Evolutionary conservation across 192 early-diverging fungal genomes (phyloP).

Genomic region (Coemansia sp.): DNA sequence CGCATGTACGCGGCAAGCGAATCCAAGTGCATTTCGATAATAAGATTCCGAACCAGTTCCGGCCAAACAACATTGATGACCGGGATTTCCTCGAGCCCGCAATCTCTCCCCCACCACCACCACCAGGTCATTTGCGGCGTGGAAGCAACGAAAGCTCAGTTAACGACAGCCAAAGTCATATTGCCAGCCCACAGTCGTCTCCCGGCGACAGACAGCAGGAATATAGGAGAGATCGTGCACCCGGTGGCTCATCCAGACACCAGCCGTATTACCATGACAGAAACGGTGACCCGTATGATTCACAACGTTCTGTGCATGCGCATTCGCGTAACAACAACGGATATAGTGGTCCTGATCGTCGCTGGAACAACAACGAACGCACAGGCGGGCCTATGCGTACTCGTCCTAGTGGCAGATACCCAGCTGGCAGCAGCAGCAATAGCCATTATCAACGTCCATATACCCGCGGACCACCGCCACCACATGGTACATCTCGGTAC

Average conservation of each 20-base stretch:
- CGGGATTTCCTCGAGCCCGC: constrained; percentile 1
- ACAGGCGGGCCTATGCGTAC: background rate
- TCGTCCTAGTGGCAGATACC: background rate
- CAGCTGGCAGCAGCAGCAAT: background rate
- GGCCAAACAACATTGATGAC: background rate
- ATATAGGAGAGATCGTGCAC: background rate
- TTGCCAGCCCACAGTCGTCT: background rate
- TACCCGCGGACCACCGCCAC: background rate
- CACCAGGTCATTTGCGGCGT: background rate
- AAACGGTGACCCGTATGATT: background rate
- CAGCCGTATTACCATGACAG: background rate
- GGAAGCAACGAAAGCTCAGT: constrained; percentile 2
- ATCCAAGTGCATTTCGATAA: constrained; percentile 50
- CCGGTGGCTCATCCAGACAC: background rate
- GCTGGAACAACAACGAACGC: constrained; percentile 2
- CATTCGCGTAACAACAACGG: background rate
- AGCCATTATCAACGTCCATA: background rate
- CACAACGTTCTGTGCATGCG: background rate
- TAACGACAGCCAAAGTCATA: background rate
- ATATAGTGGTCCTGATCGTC: background rate
- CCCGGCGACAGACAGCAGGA: background rate
- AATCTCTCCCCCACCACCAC: background rate
- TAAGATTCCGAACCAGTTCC: constrained; percentile 32
- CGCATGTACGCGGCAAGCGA: constrained; percentile 17
- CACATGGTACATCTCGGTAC: background rate